Conservation (phyloP, 2,329 filamentous ascomycete genomes). For the Fusarium xyrophilum region DNA sequence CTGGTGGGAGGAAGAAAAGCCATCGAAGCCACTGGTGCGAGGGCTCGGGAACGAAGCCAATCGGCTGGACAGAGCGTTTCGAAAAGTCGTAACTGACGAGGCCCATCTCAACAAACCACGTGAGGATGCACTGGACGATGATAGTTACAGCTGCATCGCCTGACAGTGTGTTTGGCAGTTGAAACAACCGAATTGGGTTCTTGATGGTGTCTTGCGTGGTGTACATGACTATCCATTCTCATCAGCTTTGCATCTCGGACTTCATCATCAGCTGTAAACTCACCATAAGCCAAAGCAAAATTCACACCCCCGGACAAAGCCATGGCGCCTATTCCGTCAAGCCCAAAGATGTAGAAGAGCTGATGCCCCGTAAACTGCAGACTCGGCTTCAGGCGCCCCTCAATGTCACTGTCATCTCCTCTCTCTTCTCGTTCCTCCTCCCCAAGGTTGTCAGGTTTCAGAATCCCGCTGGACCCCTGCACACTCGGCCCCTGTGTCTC, state of each 20-base stretch:
- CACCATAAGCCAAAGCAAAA: slow-evolving; percentile 60
- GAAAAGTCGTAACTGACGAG: slow-evolving; percentile 58
- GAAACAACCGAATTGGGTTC: slow-evolving; percentile 55
- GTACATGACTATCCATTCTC: slow-evolving; percentile 53
- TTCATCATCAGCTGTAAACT: slow-evolving; percentile 7
- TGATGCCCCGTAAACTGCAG: slow-evolving; percentile 52
- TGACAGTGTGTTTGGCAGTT: slow-evolving; percentile 59
- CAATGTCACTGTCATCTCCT: neutral
- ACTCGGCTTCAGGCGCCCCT: slow-evolving; percentile 48
- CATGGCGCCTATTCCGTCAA: slow-evolving; percentile 56
- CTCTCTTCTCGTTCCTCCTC: slow-evolving; percentile 5
- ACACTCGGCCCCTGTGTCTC: slow-evolving; percentile 31
- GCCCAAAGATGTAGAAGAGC: slow-evolving; percentile 56
- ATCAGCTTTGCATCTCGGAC: slow-evolving; percentile 3
- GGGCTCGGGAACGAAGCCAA: slow-evolving; percentile 54
- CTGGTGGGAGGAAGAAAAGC: slow-evolving; percentile 40
- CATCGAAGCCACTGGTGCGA: slow-evolving; percentile 47
- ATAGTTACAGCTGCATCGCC: slow-evolving; percentile 59
- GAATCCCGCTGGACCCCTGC: slow-evolving; percentile 15
- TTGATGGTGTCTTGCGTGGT: slow-evolving; percentile 46
- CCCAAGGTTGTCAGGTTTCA: slow-evolving; percentile 25
- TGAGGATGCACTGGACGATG: slow-evolving; percentile 57
- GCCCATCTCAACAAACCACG: slow-evolving; percentile 58
- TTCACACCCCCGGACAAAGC: slow-evolving; percentile 59
- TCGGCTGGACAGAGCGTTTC: slow-evolving; percentile 53